Conservation (phyloP, 2,329 filamentous ascomycete genomes). For the Davidsoniella eucalypti region DNA sequence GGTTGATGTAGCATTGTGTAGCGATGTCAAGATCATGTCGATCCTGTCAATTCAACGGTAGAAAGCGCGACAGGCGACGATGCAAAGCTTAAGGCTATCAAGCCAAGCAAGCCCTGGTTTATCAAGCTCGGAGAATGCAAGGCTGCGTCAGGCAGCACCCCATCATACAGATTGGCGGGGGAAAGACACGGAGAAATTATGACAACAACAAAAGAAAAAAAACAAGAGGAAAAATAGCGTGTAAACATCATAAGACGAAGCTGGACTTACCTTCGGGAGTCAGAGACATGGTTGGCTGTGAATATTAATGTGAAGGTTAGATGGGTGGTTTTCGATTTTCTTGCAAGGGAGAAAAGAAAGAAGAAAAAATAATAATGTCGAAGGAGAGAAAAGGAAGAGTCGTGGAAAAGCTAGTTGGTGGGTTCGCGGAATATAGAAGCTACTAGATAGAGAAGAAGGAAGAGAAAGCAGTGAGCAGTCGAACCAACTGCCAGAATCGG, state of each 20-base stretch:
- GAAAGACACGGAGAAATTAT: too few relatives aligned
- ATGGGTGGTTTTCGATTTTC: constrained; percentile 9
- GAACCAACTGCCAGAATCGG: not conserved
- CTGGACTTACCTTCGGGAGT: constrained; percentile 26
- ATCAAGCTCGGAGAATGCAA: too few relatives aligned
- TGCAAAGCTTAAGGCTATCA: not conserved
- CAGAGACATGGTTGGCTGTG: constrained; percentile 12
- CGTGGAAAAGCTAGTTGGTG: not conserved
- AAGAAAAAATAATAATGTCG: not conserved
- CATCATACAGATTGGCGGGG: too few relatives aligned
- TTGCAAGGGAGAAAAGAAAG: constrained; percentile 1
- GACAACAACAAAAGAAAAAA: too few relatives aligned
- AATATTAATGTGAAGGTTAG: constrained; percentile 13
- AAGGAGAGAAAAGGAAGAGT: not conserved
- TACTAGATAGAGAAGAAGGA: not conserved
- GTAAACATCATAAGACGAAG: too few relatives aligned
- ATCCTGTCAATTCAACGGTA: too few relatives aligned
- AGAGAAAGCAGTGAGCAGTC: too few relatives aligned
- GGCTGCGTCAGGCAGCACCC: too few relatives aligned
- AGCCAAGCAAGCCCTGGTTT: too few relatives aligned
- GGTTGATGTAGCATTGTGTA: too few relatives aligned
- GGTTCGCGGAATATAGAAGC: not conserved
- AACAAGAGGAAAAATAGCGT: too few relatives aligned
- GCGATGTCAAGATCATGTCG: too few relatives aligned
- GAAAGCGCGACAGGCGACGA: not conserved